These are phyloP conservation scores for Artemisia annua DNA, from an alignment of 129 eudicot species.

Conservation along the genomic window DNA sequence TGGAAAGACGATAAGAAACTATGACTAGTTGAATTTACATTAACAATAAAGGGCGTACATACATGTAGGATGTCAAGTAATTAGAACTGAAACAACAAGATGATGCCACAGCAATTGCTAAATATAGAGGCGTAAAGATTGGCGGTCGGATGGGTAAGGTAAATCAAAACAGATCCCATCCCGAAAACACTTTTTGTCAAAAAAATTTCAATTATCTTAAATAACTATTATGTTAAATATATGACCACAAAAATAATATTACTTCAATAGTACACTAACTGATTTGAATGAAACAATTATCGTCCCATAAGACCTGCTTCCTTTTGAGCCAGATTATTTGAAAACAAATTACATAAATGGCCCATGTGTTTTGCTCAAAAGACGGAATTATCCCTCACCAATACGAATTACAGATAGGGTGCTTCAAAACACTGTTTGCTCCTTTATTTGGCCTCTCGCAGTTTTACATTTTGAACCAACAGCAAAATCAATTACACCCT, in stretches of 20 bases:
- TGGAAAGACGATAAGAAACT: constrained; percentile 25
- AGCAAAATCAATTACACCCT: no score
- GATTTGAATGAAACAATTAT: background rate
- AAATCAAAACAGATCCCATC: no score
- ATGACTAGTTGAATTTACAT: background rate
- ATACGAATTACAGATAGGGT: no score
- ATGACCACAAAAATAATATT: background rate
- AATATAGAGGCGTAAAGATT: background rate
- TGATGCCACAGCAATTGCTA: background rate
- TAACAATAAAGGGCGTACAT: background rate
- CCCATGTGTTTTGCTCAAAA: no score
- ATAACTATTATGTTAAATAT: background rate
- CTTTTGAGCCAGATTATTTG: background rate
- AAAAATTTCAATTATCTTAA: no score
- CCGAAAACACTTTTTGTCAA: no score
- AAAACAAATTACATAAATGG: no score
- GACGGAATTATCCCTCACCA: no score
- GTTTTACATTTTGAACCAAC: no score
- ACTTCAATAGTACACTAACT: background rate
- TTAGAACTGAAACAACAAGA: constrained; percentile 3
- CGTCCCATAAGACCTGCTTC: background rate
- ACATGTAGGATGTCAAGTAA: constrained; percentile 3
- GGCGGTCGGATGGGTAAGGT: background rate
- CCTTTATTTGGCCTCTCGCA: no score
- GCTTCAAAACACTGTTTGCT: no score